A percentile compares a stretch with the other conserved stretches of the same genome.
phyloP scores from a whole-genome alignment of 1,284 basidiomycete genomes.

The Rhodotorula sp. region DNA sequence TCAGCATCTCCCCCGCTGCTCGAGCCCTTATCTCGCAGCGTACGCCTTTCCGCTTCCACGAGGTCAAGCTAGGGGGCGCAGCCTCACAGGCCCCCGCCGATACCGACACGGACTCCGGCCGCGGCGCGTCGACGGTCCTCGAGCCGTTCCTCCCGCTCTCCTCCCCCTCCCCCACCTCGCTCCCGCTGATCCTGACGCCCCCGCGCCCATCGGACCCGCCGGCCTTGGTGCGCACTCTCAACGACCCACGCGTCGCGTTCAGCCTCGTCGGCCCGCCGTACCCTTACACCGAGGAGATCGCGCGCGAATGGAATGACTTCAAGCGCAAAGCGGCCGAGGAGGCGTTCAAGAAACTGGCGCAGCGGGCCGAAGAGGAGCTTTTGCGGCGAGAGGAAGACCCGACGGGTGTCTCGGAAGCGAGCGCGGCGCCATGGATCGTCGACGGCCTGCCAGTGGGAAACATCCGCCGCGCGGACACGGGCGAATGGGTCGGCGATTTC shows the following conservation, averaged over 20 bases:
- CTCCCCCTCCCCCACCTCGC: background rate
- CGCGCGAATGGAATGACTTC: background rate
- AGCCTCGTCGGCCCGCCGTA: constrained; percentile 32
- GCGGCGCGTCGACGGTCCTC: background rate
- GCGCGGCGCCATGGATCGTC: background rate
- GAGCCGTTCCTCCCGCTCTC: constrained; percentile 17
- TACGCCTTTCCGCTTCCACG: constrained; percentile 15
- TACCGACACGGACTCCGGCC: background rate
- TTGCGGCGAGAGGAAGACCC: background rate
- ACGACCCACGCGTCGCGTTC: constrained; percentile 6
- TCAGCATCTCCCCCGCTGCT: background rate
- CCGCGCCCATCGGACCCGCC: constrained; percentile 9
- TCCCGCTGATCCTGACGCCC: constrained; percentile 18
- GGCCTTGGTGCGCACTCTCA: constrained; percentile 1
- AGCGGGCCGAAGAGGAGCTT: background rate
- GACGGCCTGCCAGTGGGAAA: background rate
- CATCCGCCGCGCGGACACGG: constrained; percentile 10
- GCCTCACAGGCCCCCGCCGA: background rate
- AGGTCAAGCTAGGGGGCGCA: background rate
- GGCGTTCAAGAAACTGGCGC: background rate
- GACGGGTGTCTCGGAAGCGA: background rate
- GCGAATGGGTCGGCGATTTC: constrained; percentile 30
- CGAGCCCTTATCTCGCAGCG: background rate
- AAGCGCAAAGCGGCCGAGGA: background rate
- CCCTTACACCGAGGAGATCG: constrained; percentile 16